Conservation (phyloP, 371 early-diverging fungal species). For the Mucor mucedo region DNA sequence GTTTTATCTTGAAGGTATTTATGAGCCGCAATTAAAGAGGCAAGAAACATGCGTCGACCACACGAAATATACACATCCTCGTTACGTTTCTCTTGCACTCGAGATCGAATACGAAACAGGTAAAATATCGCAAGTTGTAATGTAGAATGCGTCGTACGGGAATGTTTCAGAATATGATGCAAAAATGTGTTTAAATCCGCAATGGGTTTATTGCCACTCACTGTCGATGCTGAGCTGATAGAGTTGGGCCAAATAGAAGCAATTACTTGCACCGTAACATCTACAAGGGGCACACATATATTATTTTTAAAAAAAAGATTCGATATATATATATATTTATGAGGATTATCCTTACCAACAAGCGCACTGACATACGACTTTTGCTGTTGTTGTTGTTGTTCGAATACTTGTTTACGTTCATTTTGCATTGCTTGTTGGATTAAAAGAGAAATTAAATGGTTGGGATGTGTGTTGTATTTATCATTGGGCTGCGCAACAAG, state of each 20-base stretch:
- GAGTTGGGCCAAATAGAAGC: conserved; percentile 60
- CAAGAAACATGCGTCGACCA: conserved; percentile 80
- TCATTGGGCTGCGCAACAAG: conserved; percentile 29
- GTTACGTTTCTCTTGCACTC: conserved; percentile 26
- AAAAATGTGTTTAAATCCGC: conserved; percentile 70
- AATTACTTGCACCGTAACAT: conserved; percentile 59
- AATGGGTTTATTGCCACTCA: conserved; percentile 28
- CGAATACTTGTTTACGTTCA: conserved; percentile 14
- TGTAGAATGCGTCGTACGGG: conserved; percentile 76
- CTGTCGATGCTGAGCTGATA: conserved; percentile 10
- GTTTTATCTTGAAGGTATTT: conserved; percentile 78
- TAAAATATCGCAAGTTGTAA: conserved; percentile 76
- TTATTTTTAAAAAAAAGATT: not conserved
- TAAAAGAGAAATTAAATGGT: conserved; percentile 19
- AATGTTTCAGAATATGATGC: conserved; percentile 74
- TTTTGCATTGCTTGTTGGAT: conserved; percentile 27
- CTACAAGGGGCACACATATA: conserved; percentile 23
- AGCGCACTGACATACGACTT: conserved; percentile 39
- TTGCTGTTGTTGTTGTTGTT: conserved; percentile 31
- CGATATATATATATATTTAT: not conserved
- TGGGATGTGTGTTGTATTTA: conserved; percentile 22
- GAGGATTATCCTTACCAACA: conserved; percentile 33
- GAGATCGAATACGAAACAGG: conserved; percentile 56
- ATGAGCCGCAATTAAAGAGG: conserved; percentile 74
- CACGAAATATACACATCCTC: conserved; percentile 49